A percentile compares a stretch with the other conserved stretches of the same genome.
These are phyloP conservation scores for Sphaerosporella brunnea DNA, from an alignment of 495 filamentous ascomycete genomes.

Conservation along the genomic window DNA sequence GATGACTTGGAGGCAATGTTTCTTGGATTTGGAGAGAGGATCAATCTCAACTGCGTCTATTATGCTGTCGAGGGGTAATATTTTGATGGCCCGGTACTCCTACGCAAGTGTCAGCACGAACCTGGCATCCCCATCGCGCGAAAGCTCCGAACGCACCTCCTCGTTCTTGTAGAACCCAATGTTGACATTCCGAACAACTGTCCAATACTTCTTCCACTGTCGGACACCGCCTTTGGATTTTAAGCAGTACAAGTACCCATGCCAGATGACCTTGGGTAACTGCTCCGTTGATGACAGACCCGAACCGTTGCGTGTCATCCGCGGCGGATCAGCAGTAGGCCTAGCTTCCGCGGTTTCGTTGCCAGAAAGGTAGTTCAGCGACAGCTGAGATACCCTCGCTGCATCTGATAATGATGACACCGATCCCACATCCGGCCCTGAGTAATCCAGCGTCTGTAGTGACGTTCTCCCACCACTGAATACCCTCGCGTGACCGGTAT, in stretches of 20 bases:
- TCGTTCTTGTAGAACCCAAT: conserved; percentile 89
- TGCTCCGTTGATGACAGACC: conserved; percentile 24
- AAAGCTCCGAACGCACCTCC: conserved; percentile 29
- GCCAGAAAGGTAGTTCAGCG: conserved; percentile 18
- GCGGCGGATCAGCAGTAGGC: conserved; percentile 19
- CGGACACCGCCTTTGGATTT: conserved; percentile 72
- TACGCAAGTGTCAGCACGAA: conserved; percentile 16
- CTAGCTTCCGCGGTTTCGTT: conserved; percentile 10
- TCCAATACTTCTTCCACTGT: conserved; percentile 91
- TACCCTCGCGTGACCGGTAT: conserved; percentile 23
- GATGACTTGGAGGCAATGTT: conserved; percentile 80
- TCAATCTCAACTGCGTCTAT: conserved; percentile 90
- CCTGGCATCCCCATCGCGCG: background rate
- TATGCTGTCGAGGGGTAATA: conserved; percentile 61
- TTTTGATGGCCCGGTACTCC: conserved; percentile 74
- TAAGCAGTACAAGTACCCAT: conserved; percentile 74
- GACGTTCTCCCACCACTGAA: conserved; percentile 29
- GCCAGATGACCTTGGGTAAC: conserved; percentile 61
- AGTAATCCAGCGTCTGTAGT: conserved; percentile 52
- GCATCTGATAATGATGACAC: conserved; percentile 82
- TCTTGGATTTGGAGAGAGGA: conserved; percentile 65
- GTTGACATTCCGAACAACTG: conserved; percentile 71
- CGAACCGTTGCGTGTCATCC: conserved; percentile 21
- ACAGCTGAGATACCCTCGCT: conserved; percentile 30
- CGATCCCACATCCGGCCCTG: conserved; percentile 70